Evolutionary conservation across 192 early-diverging fungal genomes (phyloP), one percentile per base, ranked within the genome.

Genomic region (Phlyctochytrium bullatum): DNA sequence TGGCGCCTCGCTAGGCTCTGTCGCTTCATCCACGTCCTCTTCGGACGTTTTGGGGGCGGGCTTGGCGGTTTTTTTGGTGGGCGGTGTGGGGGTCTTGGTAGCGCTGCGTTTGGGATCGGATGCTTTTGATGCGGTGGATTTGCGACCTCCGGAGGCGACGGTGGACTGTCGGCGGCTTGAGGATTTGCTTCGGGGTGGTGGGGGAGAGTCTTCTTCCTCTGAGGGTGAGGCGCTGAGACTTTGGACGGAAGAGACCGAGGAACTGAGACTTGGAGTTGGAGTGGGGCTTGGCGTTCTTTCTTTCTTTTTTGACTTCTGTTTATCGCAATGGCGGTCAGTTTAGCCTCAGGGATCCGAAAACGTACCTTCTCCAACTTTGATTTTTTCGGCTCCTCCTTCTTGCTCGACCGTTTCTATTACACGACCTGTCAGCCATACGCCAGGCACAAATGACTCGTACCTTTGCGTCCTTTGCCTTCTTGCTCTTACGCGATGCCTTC

Each of bases 191-290:
- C n/a, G n/a, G n/a, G n/a, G n/a, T n/a, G n/a, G n/a, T n/a, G n/a
- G n/a, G 40, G 40, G 12, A 50, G 40, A n/a, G 40, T 50, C 40
- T 10, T 50, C 40, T 10, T 50, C 40, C 12, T 50, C 40, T 50
- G 40, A 14, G n/a, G 40, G 40, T n/a, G n/a, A n/a, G n/a, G n/a
- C n/a, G 40, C 40, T 50, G 40, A 50, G 40, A n/a, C 40, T 50
- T 10, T 10, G 12, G 40, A 50, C 40, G 40, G 40, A 50, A n/a
- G 40, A 50, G 40, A 50, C 12, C 12, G 40, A 14, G 10, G 40
- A n/a, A 50, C 12, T 14, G n/a, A 50, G 40, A n/a, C 12, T 14
- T 10, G n/a, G 40, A 50, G 40, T 14, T 50, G 40, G 40, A 14
- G 40, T 50, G 12, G 40, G n/a, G 10, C 12, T 50, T n/a, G 12